Percentiles rank a stretch among this genome's conserved stretches.
Evolutionary conservation across 768 basidiomycete genomes (phyloP).

Genomic region (Guyanaporus albipodus): DNA sequence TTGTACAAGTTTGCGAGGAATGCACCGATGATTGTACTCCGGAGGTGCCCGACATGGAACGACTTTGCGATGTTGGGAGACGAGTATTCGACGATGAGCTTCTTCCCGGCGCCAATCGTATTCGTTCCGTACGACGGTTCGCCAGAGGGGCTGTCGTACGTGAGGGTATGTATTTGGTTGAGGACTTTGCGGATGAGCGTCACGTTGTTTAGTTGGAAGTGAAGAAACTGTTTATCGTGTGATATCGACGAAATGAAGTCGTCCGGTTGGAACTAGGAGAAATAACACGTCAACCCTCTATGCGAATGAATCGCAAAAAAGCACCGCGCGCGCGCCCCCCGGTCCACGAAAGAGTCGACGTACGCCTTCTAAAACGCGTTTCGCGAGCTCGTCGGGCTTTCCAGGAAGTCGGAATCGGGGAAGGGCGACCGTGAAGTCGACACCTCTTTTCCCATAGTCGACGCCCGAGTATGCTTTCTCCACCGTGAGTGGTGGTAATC

Average conservation of each 20-base stretch:
- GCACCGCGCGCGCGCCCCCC: neutral
- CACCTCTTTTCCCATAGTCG: slow-evolving; percentile 90
- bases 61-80: slow-evolving; percentile 97
- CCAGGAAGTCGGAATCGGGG: slow-evolving; percentile 87
- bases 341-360: slow-evolving; percentile 20
- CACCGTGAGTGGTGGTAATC: slow-evolving; percentile 58
- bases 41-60: slow-evolving; percentile 95
- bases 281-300: slow-evolving; percentile 1
- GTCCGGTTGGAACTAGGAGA: slow-evolving; percentile 73
- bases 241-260: slow-evolving; percentile 69
- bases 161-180: slow-evolving; percentile 69
- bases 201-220: slow-evolving; percentile 66
- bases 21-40: slow-evolving; percentile 98
- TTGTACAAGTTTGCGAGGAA: slow-evolving; percentile 90
- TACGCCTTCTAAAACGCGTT: slow-evolving; percentile 71
- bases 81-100: slow-evolving; percentile 85
- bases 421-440: slow-evolving; percentile 86
- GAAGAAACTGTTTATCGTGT: slow-evolving; percentile 76
- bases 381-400: slow-evolving; percentile 75
- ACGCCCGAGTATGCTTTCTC: slow-evolving; percentile 83
- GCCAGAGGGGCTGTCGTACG: slow-evolving; percentile 54
- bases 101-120: slow-evolving; percentile 73
- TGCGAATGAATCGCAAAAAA: too few species aligned
- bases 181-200: slow-evolving; percentile 64
- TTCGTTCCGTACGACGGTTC: slow-evolving; percentile 82